Percentiles rank a stretch among this genome's conserved stretches.
These are phyloP conservation scores for Kodamaea fukazawae DNA, from an alignment of 805 yeast species.

Conservation along the genomic window DNA sequence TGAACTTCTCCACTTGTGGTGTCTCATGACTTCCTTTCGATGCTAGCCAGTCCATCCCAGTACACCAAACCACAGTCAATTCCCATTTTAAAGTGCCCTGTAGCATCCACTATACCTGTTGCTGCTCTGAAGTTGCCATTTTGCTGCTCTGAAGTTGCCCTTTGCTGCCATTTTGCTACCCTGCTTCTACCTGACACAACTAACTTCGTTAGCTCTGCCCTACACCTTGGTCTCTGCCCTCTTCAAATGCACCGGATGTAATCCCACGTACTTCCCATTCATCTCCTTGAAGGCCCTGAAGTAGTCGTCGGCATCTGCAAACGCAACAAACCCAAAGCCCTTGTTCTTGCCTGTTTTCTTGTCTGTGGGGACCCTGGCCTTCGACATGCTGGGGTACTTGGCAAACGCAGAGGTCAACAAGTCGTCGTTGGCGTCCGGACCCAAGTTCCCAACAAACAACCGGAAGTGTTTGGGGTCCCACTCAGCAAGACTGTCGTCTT, in stretches of 20 bases:
- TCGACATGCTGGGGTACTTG: constrained; percentile 50
- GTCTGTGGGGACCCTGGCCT: constrained; percentile 60
- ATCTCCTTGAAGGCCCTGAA: constrained; percentile 68
- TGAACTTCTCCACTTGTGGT: no score
- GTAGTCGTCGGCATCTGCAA: constrained; percentile 62
- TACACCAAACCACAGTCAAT: no score
- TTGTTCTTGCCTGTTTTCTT: constrained; percentile 45
- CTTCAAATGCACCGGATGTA: constrained; percentile 67
- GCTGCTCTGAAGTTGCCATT: no score
- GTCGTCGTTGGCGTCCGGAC: constrained; percentile 62
- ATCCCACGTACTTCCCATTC: constrained; percentile 76
- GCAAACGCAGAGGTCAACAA: constrained; percentile 53
- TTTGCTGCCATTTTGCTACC: no score
- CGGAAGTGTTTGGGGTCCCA: constrained; percentile 75
- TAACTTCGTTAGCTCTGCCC: no score
- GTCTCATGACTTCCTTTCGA: no score
- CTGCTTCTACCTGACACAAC: no score
- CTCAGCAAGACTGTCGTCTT: constrained; percentile 45
- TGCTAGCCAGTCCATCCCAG: no score
- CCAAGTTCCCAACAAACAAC: constrained; percentile 69
- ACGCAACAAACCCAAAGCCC: constrained; percentile 77
- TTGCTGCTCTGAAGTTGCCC: no score
- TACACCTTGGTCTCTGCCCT: constrained; percentile 50
- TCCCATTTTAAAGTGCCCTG: no score
- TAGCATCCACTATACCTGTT: no score